Base-by-base conservation (phyloP, 345 rosid species). In the Citrus medica region DNA sequence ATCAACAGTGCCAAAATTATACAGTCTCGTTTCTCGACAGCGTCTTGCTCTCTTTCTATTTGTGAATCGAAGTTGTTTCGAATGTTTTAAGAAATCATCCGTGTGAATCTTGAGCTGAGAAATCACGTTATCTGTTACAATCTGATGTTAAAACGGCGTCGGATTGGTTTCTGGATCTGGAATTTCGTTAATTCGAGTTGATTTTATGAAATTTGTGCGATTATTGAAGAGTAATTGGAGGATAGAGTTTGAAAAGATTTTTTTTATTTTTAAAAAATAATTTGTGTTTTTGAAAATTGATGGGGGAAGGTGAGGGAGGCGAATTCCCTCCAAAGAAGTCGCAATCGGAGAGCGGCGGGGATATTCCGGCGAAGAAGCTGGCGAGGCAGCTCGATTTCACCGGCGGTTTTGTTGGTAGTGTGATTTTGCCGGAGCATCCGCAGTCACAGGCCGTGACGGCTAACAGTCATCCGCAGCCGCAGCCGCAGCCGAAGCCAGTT, bases 381-480 rank as follows among this genome's bases (percentile, higher is more conserved):
- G 99, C 95, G 0, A 78, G 98, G 89, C 99, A 96, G 86, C 97
- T 96, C 70, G 97, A 94, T 91, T 96, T 96, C 87, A 91, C 98
- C 53, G 89, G 83, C 42, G 81, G 81, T 74, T 61, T 85, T 58
- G 87, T 78, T 27, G 83, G 82, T 10, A 81, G 80, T 78, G 84
- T 75, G 75, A 85, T 67, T 53, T 76, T 87, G 42, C 94, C 91
- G 21, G 91, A 91, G 67, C 90, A 89, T 64, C 90, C 89, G 63
- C 88, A 84, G 80, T 77, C 78, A 77, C 84, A 73, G 77, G 76
- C 75, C 37, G 80, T 28, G 55, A 19, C 63, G 25, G 33, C 28
- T 13, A 53, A 22, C 12, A 40, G 16, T 60, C 56, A 59, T 75
- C 82, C 87, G 27, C 27, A 25, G 27, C 83, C 87, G 42, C 80